phyloP scores from a whole-genome alignment of 1,139 yeast genomes.

The Lodderomyces margitis region DNA sequence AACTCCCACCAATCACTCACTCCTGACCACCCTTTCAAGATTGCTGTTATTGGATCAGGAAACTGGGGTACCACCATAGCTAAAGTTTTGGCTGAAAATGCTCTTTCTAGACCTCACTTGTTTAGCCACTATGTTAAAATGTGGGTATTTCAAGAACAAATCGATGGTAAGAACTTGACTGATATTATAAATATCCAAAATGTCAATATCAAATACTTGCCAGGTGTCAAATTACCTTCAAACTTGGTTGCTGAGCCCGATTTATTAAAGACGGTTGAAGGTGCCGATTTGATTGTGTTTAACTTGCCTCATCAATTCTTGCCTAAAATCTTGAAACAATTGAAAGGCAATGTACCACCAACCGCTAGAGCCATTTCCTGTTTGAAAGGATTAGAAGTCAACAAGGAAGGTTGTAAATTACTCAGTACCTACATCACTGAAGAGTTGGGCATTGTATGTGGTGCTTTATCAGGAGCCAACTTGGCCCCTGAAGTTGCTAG shows the following conservation, averaged over 20 bases:
- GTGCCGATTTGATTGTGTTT: conserved; percentile 46
- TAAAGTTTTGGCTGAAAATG: conserved; percentile 46
- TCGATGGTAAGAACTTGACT: conserved; percentile 43
- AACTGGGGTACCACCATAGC: conserved; percentile 54
- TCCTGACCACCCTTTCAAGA: conserved; percentile 36
- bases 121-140: conserved; percentile 40
- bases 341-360: conserved; percentile 41
- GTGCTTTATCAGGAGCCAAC: conserved; percentile 50
- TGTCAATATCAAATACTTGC: conserved; percentile 47
- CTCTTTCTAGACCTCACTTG: conserved; percentile 37
- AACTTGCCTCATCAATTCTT: conserved; percentile 51
- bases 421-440: conserved; percentile 44
- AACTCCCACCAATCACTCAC: conserved; percentile 17
- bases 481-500: conserved; percentile 50
- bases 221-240: conserved; percentile 43
- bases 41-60: conserved; percentile 48
- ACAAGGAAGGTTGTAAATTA: conserved; percentile 44
- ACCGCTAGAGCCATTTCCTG: conserved; percentile 46
- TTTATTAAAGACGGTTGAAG: conserved; percentile 37
- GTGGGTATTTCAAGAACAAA: conserved; percentile 49
- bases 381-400: conserved; percentile 49
- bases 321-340: conserved; percentile 35
- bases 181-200: conserved; percentile 44
- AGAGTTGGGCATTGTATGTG: conserved; percentile 43
- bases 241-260: conserved; percentile 43